Percentiles rank a stretch among this genome's conserved stretches.
phyloP scores from a whole-genome alignment of 352 stramenopile species.

The Globisporangium acanthophoron region DNA sequence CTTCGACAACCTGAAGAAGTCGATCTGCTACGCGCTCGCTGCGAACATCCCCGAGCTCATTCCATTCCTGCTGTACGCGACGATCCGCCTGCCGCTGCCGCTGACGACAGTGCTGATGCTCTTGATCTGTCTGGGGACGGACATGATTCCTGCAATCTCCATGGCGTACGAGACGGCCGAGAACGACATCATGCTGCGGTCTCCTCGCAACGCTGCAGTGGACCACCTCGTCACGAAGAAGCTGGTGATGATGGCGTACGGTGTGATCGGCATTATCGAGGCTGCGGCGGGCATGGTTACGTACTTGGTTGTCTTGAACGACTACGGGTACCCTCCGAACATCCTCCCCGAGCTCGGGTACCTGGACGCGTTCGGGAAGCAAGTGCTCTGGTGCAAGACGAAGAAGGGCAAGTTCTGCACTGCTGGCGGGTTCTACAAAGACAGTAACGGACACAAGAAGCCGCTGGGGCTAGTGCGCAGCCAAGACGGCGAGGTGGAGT shows the following conservation, averaged over 20 bases:
- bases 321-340: slow-evolving; percentile 76
- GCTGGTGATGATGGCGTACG: slow-evolving; percentile 85
- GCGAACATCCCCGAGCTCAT: slow-evolving; percentile 89
- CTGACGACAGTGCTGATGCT: slow-evolving; percentile 92
- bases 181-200: slow-evolving; percentile 84
- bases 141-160: slow-evolving; percentile 91
- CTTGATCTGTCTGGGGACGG: slow-evolving; percentile 87
- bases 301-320: slow-evolving; percentile 83
- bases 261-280: slow-evolving; percentile 87
- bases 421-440: slow-evolving; percentile 12
- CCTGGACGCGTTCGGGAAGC: slow-evolving; percentile 46
- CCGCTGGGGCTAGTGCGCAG: slow-evolving; percentile 23
- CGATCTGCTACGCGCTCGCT: slow-evolving; percentile 89
- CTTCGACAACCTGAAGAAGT: slow-evolving; percentile 96
- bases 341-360: slow-evolving; percentile 70
- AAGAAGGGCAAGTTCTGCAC: slow-evolving; percentile 53
- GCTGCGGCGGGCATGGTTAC: slow-evolving; percentile 83
- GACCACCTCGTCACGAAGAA: slow-evolving; percentile 88
- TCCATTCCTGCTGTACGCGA: slow-evolving; percentile 84
- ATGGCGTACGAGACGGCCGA: slow-evolving; percentile 89
- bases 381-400: slow-evolving; percentile 80
- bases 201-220: slow-evolving; percentile 68
- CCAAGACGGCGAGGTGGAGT: slow-evolving; percentile 30
- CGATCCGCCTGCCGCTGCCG: slow-evolving; percentile 80
- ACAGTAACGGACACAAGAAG: slow-evolving; percentile 14